Evolutionary conservation across 2,329 filamentous ascomycete species (phyloP), one percentile per base, ranked within the genome.

Genomic region (Geoglossum cookeanum): DNA sequence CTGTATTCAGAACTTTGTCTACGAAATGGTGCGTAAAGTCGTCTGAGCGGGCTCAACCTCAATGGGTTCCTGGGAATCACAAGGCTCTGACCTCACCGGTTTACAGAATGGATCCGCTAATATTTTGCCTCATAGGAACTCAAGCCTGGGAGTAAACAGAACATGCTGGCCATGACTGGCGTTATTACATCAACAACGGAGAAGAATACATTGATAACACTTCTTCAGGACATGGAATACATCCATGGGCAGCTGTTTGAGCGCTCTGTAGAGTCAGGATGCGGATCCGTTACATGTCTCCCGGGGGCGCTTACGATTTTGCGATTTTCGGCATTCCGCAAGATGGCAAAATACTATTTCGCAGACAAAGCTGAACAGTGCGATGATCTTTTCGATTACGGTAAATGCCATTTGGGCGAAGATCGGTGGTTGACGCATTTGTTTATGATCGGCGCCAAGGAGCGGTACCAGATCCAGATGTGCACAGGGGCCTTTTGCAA

Each of bases 321-420:
- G 57, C 87, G 92, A 56, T 95, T 96, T 71, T 96, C 91, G 1
- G 92, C 92, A 4, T 97, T 98, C 71, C 80, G 90, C 58, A 85
- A 86, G 65, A 96, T 98, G 89, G 88, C 91, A 65, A 94, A 94
- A 67, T 95, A 95, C 71, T 97, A 98, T 71, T 98, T 98, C 69
- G 89, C 90, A 44, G 91, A 96, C 71, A 94, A 95, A 69, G 88
- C 89, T 3, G 91, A 95, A 69, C 86, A 94, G 66, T 95, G 89
- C 65, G 87, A 94, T 59, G 91, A 97, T 68, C 75, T 97, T 11
- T 98, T 98, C 66, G 91, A 98, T 68, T 97, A 91, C 67, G 89
- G 87, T 58, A 97, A 97, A 72, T 90, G 87, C 65, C 90, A 97
- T 71, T 72, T 97, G 48, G 92, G 92, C 44, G 92, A 97, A 70